Evolutionary conservation across 805 yeast genomes (phyloP), one percentile per base, ranked within the genome.

Genomic region (Starmera pachycereana): DNA sequence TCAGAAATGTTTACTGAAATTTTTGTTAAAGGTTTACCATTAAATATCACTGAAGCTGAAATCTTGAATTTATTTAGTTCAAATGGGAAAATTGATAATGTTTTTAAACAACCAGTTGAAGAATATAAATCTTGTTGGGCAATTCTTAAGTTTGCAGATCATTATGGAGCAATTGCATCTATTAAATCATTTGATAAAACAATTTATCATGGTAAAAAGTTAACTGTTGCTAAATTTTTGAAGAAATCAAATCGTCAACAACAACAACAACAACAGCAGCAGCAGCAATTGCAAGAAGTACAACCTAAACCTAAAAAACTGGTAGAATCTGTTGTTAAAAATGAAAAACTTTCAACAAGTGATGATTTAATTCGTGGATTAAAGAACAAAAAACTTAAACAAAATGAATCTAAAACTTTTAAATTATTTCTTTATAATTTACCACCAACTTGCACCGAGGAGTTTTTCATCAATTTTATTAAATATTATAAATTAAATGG

Each of bases 21-120:
- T 36, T 74, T 77, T 44, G 67, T 76, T 19, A 68, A 65, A 46
- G 70, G 73, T 37, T 57, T 76, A 35, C 74, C 76, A 2, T 38
- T 59, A 10, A 52, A 58, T 12, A 54, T 58, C 5, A 52, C 68
- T 18, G 67, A 64, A 44, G 58, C 57, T n/a, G 63, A 61, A 22
- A 56, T 81, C 30, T 40, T 62, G 4, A 50, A 57, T 16, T 56
- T 73, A 33, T 76, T 82, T 48, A 47, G 58, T 8, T 45, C 60
- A 30, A 74, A 66, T 48, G 78, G 80, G 29, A 58, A 60, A 4
- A 66, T 82, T 29, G 72, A 68, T 18, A 65, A 72, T 1, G 63
- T 74, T 11, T 74, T 69, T 39, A 60, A 78, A 49, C 85, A 86
- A 2, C 52, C 56, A 12, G 54, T 58, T 13, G 57, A 56, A n/a